Conservation (phyloP, 179 eudicot genomes). For the Beta corolliflora region DNA sequence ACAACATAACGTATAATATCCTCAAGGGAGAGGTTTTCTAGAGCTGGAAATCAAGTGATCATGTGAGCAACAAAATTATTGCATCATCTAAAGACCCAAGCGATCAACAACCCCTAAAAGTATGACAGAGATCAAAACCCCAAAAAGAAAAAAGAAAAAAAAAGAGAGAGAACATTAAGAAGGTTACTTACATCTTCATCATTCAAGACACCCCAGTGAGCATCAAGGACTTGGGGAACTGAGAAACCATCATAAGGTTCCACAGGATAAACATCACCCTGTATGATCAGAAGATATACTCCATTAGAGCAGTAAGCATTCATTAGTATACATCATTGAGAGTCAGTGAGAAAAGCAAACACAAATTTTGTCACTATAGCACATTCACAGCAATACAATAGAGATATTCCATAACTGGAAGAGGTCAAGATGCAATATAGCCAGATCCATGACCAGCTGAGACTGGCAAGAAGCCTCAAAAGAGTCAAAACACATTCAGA, state of each 20-base stretch:
- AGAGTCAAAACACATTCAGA: not conserved
- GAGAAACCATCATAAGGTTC: slow-evolving; percentile 57
- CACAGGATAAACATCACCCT: slow-evolving; percentile 98
- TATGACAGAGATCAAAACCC: not conserved
- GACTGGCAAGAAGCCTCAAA: not conserved
- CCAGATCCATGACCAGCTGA: not conserved
- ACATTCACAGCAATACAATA: not conserved
- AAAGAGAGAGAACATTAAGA: not conserved
- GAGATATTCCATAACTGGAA: not conserved
- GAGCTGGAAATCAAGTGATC: not conserved
- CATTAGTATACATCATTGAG: not conserved
- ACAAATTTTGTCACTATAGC: not conserved
- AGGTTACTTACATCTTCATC: slow-evolving; percentile 77
- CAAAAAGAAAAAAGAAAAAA: too few relatives aligned
- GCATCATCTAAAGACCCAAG: not conserved
- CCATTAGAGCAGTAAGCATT: not conserved
- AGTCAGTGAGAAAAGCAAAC: not conserved
- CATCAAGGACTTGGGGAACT: slow-evolving; percentile 75
- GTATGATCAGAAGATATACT: slow-evolving; percentile 13
- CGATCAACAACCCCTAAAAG: not conserved
- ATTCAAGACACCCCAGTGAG: slow-evolving; percentile 85
- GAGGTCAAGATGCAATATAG: not conserved
- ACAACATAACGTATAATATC: not conserved
- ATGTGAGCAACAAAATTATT: not conserved
- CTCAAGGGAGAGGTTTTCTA: not conserved